Conservation (phyloP, 106 monocot genomes). For the Alisma plantagoaquatica region DNA sequence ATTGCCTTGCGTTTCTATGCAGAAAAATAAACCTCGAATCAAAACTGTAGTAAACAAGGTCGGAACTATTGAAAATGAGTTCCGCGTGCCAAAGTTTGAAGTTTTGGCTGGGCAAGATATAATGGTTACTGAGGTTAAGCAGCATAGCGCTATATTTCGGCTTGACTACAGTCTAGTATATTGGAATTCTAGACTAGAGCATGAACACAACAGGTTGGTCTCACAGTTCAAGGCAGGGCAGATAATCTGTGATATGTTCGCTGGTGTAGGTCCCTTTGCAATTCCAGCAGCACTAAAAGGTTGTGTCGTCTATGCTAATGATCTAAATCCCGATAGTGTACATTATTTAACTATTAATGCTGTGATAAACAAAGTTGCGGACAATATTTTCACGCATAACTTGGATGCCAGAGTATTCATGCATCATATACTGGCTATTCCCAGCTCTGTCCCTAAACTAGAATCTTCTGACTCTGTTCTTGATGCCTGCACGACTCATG, state of each 20-base stretch:
- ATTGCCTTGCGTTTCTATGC: too few relatives aligned
- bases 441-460: slow-evolving; percentile 18
- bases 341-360: slow-evolving; percentile 62
- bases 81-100: slow-evolving; percentile 90
- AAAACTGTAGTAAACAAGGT: slow-evolving; percentile 95
- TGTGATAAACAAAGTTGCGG: slow-evolving; percentile 80
- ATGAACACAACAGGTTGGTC: slow-evolving; percentile 86
- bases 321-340: slow-evolving; percentile 93
- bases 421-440: slow-evolving; percentile 37
- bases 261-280: slow-evolving; percentile 90
- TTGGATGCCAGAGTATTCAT: slow-evolving; percentile 98
- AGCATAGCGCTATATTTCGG: slow-evolving; percentile 84
- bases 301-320: slow-evolving; percentile 89
- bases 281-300: slow-evolving; percentile 95
- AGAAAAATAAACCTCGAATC: slow-evolving; percentile 98
- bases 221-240: slow-evolving; percentile 74
- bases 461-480: slow-evolving; percentile 13
- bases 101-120: slow-evolving; percentile 73
- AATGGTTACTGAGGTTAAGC: slow-evolving; percentile 96
- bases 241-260: slow-evolving; percentile 88
- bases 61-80: slow-evolving; percentile 86
- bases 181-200: slow-evolving; percentile 98
- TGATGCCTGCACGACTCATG: too few relatives aligned
- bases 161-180: slow-evolving; percentile 88
- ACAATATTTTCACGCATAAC: slow-evolving; percentile 53